Conservation (phyloP, 2,329 filamentous ascomycete species). For the Leptographium radiaticola region DNA sequence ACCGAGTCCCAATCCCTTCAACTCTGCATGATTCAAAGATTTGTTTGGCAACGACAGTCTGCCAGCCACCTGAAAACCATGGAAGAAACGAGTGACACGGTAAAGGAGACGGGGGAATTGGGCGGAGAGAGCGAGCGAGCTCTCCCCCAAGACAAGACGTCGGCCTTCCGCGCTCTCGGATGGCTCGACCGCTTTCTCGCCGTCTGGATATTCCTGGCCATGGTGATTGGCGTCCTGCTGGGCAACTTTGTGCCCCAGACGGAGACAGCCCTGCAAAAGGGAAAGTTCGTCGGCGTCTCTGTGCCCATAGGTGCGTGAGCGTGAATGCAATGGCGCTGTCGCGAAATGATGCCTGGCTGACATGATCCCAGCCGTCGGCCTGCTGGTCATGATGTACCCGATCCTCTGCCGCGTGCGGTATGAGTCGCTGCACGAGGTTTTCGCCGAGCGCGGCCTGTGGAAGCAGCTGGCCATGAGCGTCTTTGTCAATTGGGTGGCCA, state of each 20-base stretch:
- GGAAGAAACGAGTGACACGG: no score
- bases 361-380: conserved; percentile 48
- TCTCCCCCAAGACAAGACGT: conserved; percentile 14
- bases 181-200: conserved; percentile 51
- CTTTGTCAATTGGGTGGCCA: conserved; percentile 70
- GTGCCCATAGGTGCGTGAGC: conserved; percentile 22
- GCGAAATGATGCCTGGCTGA: not conserved
- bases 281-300: conserved; percentile 47
- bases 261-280: conserved; percentile 50
- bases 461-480: conserved; percentile 67
- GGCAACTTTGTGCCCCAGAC: conserved; percentile 60
- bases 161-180: conserved; percentile 40
- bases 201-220: conserved; percentile 66
- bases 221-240: conserved; percentile 61
- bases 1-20: not conserved
- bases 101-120: no score
- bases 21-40: not conserved
- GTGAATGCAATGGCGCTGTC: not conserved
- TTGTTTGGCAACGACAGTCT: no score
- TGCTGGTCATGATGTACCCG: conserved; percentile 90
- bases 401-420: conserved; percentile 79
- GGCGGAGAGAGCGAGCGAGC: no score
- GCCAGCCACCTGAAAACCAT: no score
- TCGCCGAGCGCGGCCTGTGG: conserved; percentile 53
- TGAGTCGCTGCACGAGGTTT: conserved; percentile 57